Base-by-base conservation (phyloP, 2,329 filamentous ascomycete genomes). In the Ascochyta clinopodiicola region DNA sequence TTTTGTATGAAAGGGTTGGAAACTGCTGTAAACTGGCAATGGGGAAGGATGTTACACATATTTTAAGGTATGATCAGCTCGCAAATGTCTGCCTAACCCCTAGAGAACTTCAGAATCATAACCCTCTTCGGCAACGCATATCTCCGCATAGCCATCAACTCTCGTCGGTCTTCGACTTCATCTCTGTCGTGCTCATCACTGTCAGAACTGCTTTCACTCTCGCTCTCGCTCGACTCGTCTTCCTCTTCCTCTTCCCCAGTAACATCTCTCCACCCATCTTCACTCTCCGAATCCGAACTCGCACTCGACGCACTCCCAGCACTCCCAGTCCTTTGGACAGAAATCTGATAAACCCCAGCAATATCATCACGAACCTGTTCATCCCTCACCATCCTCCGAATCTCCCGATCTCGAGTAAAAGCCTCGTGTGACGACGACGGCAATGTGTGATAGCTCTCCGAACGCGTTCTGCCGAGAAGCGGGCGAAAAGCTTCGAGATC, bases 151-250 rank as follows among this genome's bases (percentile, higher is more conserved):
- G 6, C 24, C 10, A 34, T 4, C 1, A 21, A 21, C 7, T 7
- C 4, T 12, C 8, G 35, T 21, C 15, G 13, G n/a, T 40, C 34
- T 9, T 15, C 4, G 21, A 24, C 29, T n/a, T 22, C 40, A 15
- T 35, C 25, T 15, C n/a, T 21, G 19, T 39, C 39, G 7, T 43
- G 25, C 9, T 38, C 25, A 37, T 47, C 50, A 32, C 31, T 42
- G 12, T 15, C 31, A 15, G 12, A 15, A 13, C 15, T n/a, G 15
- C 37, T 52, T 0, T 19, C 25, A 13, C 39, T 49, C 8, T 55
- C 44, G 9, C 51, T 55, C 39, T 49, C 39, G 10, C 39, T 49
- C 3, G 45, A 49, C 9, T 45, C 29, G 6, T 36, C 39, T 6
- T 29, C 49, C 8, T 22, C 17, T 15, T 25, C 27, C 13, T 12